Base-by-base conservation (phyloP, 805 yeast genomes). In the Saccharomycopsis guyanensis region DNA sequence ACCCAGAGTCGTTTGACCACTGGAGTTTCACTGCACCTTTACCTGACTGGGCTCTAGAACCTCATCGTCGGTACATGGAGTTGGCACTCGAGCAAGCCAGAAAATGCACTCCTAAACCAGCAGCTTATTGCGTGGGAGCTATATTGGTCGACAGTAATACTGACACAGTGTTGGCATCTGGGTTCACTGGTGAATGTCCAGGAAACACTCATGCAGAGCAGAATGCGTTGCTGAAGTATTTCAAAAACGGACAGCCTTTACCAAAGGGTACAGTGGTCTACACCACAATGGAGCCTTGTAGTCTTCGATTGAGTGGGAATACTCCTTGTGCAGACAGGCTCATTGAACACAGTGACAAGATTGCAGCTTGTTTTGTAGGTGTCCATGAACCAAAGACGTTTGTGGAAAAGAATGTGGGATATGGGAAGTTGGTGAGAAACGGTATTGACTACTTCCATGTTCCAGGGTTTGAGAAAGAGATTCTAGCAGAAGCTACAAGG, bases 121-220 rank as follows among this genome's bases (percentile, higher is more conserved):
- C 95, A 0, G 96, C 95, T 19, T 91, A 84, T 60, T 79, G 89
- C 53, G 97, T 93, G n/a, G 98, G 98, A 4, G 94, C 96, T 0
- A 80, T 87, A 0, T 66, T 93, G 3, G 91, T 78, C 0, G 47
- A 50, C 27, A 31, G 45, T 7, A 64, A 72, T 46, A 82, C 84
- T 33, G 73, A 72, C 19, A 57, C 73, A 43, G 68, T 91, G 0
- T 59, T 93, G n/a, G 71, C 83, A 5, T 78, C 86, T 0, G 98
- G 98, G 0, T 87, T 76, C 58, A 86, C 97, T 0, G 71, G 97
- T 45, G 98, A 93, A 62, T 66, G 89, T 2, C 85, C 82, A 16
- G 98, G 97, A 0, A 93, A 91, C 62, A 91, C 98, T 0, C 98
- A 91, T 61, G 98, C 98, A 3, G 98, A 93, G 58, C 96, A 93